Conservation (phyloP, 148 eudicot genomes). For the Cornus florida region DNA sequence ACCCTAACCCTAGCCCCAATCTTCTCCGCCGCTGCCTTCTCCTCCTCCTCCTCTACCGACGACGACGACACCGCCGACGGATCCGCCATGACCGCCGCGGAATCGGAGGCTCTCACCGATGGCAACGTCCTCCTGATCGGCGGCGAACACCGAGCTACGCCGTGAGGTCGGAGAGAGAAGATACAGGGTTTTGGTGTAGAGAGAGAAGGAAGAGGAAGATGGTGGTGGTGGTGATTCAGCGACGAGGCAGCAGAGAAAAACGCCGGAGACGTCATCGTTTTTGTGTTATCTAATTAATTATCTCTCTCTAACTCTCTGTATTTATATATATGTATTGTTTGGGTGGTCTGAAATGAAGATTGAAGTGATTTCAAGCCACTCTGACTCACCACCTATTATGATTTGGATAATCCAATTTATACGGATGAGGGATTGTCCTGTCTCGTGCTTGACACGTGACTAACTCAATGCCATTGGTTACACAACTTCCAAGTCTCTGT, state of each 20-base stretch:
- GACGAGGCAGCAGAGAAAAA: conserved; percentile 7
- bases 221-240: not conserved
- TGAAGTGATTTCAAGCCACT: no score
- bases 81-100: conserved; percentile 5
- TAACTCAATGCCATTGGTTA: not conserved
- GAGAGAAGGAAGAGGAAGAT: not conserved
- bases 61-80: conserved; percentile 13
- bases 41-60: conserved; percentile 25
- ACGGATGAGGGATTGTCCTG: not conserved
- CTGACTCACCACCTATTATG: not conserved
- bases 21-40: conserved; percentile 23
- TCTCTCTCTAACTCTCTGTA: not conserved
- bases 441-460: not conserved
- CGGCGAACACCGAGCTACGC: not conserved
- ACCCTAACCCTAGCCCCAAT: conserved; percentile 71
- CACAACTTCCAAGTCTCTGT: no score
- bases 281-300: not conserved
- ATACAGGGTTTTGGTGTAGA: not conserved
- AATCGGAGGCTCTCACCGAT: not conserved
- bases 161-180: not conserved
- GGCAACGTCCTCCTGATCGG: not conserved
- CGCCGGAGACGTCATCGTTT: conserved; percentile 7
- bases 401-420: not conserved
- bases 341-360: not conserved
- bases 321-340: no score